Conservation (phyloP, 1,284 basidiomycete species). For the Naganishia albida region DNA sequence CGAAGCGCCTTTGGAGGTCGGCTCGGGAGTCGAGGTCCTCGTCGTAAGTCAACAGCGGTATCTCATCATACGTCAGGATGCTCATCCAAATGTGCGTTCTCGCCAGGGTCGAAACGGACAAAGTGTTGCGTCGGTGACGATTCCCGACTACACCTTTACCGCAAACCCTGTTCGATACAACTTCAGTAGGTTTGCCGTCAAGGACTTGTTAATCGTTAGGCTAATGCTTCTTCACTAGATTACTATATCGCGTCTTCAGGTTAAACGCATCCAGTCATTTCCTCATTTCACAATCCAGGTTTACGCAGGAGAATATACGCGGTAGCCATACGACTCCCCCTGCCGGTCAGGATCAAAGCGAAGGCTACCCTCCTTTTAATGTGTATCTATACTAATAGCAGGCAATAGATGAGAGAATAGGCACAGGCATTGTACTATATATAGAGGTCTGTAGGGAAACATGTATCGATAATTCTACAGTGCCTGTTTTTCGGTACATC, state of each 20-base stretch:
- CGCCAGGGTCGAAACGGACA: conserved; percentile 35
- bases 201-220: not conserved
- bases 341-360: not conserved
- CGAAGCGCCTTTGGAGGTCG: conserved; percentile 36
- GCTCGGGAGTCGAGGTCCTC: conserved; percentile 37
- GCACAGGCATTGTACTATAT: not conserved
- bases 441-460: not conserved
- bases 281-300: not conserved
- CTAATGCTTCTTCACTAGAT: not conserved
- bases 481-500: too few species aligned
- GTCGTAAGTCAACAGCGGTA: conserved; percentile 27
- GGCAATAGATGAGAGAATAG: not conserved
- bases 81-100: not conserved
- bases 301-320: conserved; percentile 4
- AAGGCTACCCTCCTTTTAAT: not conserved
- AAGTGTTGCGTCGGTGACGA: conserved; percentile 34
- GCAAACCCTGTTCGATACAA: conserved; percentile 35
- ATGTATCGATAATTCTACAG: conserved; percentile 1
- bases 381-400: conserved; percentile 5
- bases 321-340: not conserved
- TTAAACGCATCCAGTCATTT: conserved; percentile 5
- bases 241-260: conserved; percentile 19
- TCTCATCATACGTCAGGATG: not conserved
- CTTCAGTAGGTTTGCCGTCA: conserved; percentile 35
- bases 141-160: conserved; percentile 36